phyloP scores from a whole-genome alignment of 129 eudicot species.

The Arctium minus region DNA sequence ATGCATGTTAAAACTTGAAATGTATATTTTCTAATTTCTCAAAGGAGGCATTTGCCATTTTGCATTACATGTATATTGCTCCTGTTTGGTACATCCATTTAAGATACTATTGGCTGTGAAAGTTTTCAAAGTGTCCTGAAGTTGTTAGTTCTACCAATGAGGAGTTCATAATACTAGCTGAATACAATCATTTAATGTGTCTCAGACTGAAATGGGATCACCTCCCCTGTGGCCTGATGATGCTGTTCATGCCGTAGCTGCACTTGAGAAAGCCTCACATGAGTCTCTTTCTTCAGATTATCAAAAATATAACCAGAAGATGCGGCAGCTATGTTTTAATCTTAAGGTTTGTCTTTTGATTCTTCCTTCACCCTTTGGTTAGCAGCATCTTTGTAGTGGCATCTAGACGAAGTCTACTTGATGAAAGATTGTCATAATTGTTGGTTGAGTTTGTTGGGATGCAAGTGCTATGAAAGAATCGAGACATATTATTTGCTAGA shows the following conservation, averaged over 20 bases:
- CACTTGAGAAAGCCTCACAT: constrained; percentile 87
- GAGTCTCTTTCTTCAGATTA: constrained; percentile 66
- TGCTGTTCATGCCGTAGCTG: constrained; percentile 73
- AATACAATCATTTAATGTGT: neutral
- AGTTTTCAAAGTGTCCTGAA: neutral
- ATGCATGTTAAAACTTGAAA: neutral
- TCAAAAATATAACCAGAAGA: constrained; percentile 81
- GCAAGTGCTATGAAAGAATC: neutral
- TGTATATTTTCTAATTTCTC: neutral
- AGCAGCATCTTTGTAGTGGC: neutral
- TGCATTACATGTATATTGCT: neutral
- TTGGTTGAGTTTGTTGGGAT: neutral
- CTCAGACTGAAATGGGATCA: constrained; percentile 14
- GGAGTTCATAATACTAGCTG: neutral
- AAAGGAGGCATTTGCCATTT: neutral
- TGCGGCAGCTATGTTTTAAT: constrained; percentile 73
- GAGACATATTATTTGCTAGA: too few relatives aligned
- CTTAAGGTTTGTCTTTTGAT: constrained; percentile 51
- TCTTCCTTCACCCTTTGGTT: neutral
- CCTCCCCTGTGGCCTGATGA: constrained; percentile 74
- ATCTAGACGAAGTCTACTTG: neutral
- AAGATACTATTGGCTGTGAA: neutral
- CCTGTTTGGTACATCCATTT: neutral
- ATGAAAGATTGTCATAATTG: neutral
- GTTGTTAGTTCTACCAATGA: neutral